A percentile compares a stretch with the other conserved stretches of the same genome.
phyloP scores from a whole-genome alignment of 2,329 filamentous ascomycete genomes.

The Arthrobotrys sinensis region DNA sequence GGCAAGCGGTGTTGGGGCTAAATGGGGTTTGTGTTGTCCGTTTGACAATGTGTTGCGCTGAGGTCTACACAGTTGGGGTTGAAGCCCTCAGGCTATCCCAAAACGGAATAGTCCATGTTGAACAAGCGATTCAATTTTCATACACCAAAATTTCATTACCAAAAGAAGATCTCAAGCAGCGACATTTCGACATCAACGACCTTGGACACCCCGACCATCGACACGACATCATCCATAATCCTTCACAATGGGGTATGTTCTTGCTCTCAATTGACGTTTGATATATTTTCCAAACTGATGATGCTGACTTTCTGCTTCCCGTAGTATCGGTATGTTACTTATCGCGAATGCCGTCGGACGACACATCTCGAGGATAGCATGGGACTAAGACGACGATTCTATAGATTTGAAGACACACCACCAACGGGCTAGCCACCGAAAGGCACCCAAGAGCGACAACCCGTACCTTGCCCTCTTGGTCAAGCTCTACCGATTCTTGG shows the following conservation, averaged over 20 bases:
- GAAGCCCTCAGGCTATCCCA: slow-evolving; percentile 58
- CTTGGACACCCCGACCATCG: slow-evolving; percentile 38
- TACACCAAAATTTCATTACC: slow-evolving; percentile 60
- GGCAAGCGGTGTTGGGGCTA: neutral
- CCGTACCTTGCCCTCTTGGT: slow-evolving; percentile 97
- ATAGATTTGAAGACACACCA: slow-evolving; percentile 74
- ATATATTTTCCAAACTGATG: slow-evolving; percentile 22
- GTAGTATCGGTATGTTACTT: slow-evolving; percentile 59
- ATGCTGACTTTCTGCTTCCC: slow-evolving; percentile 34
- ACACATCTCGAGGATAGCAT: slow-evolving; percentile 27
- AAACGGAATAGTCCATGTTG: slow-evolving; percentile 29
- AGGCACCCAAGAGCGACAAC: slow-evolving; percentile 98
- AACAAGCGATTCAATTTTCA: slow-evolving; percentile 43
- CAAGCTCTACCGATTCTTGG: slow-evolving; percentile 97
- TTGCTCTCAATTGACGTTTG: slow-evolving; percentile 6
- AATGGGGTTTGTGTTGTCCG: slow-evolving; percentile 17
- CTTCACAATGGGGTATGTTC: slow-evolving; percentile 60
- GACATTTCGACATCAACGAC: slow-evolving; percentile 60
- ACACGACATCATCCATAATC: slow-evolving; percentile 37
- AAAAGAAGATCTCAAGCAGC: slow-evolving; percentile 50
- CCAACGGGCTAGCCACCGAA: slow-evolving; percentile 81
- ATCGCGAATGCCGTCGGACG: slow-evolving; percentile 35
- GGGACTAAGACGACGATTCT: slow-evolving; percentile 50
- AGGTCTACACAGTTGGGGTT: slow-evolving; percentile 42
- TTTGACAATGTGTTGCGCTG: slow-evolving; percentile 41